Base-by-base conservation (phyloP, 768 basidiomycete genomes). In the Mycena epipterygia region DNA sequence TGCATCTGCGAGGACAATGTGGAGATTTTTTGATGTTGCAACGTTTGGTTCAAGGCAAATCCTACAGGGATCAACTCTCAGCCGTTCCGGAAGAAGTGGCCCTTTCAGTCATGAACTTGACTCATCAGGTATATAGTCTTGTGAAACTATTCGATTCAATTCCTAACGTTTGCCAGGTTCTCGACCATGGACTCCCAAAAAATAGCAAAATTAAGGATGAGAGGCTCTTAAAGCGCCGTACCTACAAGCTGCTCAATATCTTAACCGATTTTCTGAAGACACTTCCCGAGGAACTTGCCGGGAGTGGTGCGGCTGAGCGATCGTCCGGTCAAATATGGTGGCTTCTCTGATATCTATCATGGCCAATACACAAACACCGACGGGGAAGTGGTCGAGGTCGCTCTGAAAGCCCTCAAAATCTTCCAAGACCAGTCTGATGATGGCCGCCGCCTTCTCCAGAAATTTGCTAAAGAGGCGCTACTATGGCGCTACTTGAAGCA, bases 321-420 rank as follows among this genome's bases (percentile, higher is more conserved):
- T n/a, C 32, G 23, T 25, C 49, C 62, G 17, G 37, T 52, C 16
- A 39, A 51, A 37, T 30, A 11, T 13, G 51, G 49, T 30, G 62
- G 51, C 39, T 64, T 64, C 27, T 33, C 49, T n/a, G 35, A 51
- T 33, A 64, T 64, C 6, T 64, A 64, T 37, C 49, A 32, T 25
- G 62, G 62, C 8, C 13, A 52, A 35, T 64, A 51, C 27, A 44
- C 32, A 12, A 39, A 64, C 21, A 2, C 49, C 2, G 35, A 39
- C 13, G 51, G 35, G 16, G 19, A 51, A 21, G 9, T 39, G 25
- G 3, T 53, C 35, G 25, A 64, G 16, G 62, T 64, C 27, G 62
- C 51, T 2, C 51, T 64, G 27, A 64, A 64, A n/a, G 62, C 53
- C n/a, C 33, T 52, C 49, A 44, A 55, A 17, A 37, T 55, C 33